Conservation (phyloP, 2,329 filamentous ascomycete species). For the Dactylellina drechsleri region DNA sequence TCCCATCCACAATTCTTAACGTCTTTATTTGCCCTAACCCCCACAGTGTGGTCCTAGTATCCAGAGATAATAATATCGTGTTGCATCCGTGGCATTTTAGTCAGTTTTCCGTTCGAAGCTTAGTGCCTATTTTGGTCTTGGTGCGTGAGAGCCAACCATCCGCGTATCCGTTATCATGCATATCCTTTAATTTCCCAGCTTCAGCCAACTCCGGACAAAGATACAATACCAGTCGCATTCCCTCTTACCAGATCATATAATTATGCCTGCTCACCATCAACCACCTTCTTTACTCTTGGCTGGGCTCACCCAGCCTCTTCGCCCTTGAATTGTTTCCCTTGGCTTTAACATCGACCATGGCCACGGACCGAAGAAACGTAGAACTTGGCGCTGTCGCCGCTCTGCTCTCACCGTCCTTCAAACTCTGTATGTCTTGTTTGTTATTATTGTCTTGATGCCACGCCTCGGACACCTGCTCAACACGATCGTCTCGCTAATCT, state of each 20-base stretch:
- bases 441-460: background rate
- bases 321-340: background rate
- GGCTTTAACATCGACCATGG: background rate
- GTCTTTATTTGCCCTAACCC: too few species aligned
- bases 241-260: background rate
- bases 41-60: too few species aligned
- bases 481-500: constrained; percentile 26
- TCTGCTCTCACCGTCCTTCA: constrained; percentile 37
- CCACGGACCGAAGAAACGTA: constrained; percentile 18
- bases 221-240: background rate
- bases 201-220: background rate
- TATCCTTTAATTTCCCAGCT: background rate
- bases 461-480: constrained; percentile 2
- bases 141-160: background rate
- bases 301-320: background rate
- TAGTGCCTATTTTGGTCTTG: background rate
- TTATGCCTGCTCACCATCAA: constrained; percentile 23
- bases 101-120: background rate
- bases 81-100: background rate
- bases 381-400: constrained; percentile 39
- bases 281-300: constrained; percentile 8
- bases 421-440: constrained; percentile 24
- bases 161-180: background rate
- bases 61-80: background rate
- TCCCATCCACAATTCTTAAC: too few species aligned